Evolutionary conservation across 345 rosid genomes (phyloP).

Genomic region (Lepidium didymum): DNA sequence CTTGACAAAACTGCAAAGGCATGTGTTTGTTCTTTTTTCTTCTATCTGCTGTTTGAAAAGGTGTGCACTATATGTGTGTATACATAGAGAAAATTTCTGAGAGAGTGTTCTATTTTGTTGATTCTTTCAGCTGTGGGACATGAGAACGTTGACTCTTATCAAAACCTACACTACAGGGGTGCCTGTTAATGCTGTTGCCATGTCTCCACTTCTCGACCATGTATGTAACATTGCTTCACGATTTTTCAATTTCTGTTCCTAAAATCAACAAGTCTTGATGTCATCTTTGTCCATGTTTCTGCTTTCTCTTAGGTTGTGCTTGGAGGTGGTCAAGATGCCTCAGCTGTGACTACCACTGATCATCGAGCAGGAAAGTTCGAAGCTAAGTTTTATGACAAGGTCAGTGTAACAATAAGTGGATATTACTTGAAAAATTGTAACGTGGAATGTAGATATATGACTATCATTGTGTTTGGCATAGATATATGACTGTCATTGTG

Average conservation of each 20-base stretch:
- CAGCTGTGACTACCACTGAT: constrained; percentile 92
- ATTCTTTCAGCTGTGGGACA: constrained; percentile 76
- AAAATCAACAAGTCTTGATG: background rate
- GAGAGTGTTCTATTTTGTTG: background rate
- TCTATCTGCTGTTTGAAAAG: background rate
- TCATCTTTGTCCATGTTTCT: background rate
- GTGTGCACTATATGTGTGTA: background rate
- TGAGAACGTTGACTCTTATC: constrained; percentile 71
- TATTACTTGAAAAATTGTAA: background rate
- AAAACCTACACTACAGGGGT: constrained; percentile 81
- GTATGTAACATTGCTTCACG: constrained; percentile 33
- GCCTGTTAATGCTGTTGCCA: constrained; percentile 95
- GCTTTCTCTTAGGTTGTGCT: constrained; percentile 62
- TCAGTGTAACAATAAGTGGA: background rate
- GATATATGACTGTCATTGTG: background rate
- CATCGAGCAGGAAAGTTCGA: constrained; percentile 98
- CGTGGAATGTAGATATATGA: background rate
- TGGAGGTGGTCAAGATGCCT: constrained; percentile 99
- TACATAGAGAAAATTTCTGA: background rate
- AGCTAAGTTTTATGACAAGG: constrained; percentile 78
- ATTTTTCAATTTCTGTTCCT: background rate
- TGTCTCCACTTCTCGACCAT: constrained; percentile 96
- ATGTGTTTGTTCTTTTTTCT: constrained; percentile 5
- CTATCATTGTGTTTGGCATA: background rate
- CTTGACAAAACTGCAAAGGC: constrained; percentile 97